Evolutionary conservation across 1,284 basidiomycete species (phyloP).

Genomic region (Sanghuangporus baumii): DNA sequence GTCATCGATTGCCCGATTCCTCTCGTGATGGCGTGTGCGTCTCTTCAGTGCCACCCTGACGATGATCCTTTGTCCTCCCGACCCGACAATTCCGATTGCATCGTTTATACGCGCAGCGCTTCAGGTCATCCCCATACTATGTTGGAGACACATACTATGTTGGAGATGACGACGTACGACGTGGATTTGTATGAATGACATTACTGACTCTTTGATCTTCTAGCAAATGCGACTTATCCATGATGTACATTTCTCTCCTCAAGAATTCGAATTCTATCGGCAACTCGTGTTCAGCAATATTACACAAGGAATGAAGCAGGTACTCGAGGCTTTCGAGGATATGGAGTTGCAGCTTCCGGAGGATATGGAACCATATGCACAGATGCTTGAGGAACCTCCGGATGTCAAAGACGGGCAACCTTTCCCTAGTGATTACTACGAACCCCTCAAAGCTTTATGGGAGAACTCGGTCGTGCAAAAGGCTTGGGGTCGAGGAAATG

Average conservation of each 20-base stretch:
- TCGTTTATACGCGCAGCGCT: not conserved
- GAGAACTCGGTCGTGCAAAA: slow-evolving; percentile 68
- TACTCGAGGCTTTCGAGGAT: slow-evolving; percentile 87
- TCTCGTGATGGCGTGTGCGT: not conserved
- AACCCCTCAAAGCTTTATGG: slow-evolving; percentile 75
- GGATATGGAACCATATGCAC: slow-evolving; percentile 49
- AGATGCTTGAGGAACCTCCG: slow-evolving; percentile 60
- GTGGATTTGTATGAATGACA: no score
- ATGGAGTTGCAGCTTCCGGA: slow-evolving; percentile 71
- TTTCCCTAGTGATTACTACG: slow-evolving; percentile 61
- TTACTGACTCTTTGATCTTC: no score
- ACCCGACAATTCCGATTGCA: not conserved
- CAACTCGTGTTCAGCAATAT: slow-evolving; percentile 92
- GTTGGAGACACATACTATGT: no score
- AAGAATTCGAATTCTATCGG: slow-evolving; percentile 76
- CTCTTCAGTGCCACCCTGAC: not conserved
- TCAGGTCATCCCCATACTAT: no score
- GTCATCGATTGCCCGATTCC: slow-evolving; percentile 19
- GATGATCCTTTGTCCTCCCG: not conserved
- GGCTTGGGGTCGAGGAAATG: slow-evolving; percentile 73
- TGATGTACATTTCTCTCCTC: slow-evolving; percentile 65
- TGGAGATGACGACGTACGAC: no score
- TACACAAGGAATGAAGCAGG: slow-evolving; percentile 74
- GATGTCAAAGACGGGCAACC: slow-evolving; percentile 78
- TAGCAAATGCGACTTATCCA: slow-evolving; percentile 91